Evolutionary conservation across 1,284 basidiomycete genomes (phyloP).

Genomic region (Rhodotorula sp.): DNA sequence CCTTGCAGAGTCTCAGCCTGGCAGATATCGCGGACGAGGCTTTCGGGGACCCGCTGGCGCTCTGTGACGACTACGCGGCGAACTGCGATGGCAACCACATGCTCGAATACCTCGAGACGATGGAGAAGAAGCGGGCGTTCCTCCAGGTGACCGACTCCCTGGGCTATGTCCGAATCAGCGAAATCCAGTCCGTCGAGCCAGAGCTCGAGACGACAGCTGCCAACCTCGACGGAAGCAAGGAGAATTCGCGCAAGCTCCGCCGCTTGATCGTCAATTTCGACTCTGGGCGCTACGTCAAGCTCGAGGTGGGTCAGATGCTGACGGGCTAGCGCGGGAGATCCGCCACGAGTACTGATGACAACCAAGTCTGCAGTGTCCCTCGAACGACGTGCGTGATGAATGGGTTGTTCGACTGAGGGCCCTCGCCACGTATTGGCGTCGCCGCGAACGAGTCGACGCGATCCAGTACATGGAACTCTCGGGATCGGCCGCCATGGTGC

Average conservation of each 20-base stretch:
- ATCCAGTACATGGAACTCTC: constrained; percentile 37
- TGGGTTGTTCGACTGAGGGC: constrained; percentile 39
- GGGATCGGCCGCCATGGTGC: constrained; percentile 11
- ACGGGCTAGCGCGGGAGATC: too few species aligned
- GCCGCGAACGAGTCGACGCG: constrained; percentile 39
- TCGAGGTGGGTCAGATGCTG: constrained; percentile 30
- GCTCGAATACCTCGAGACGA: constrained; percentile 19
- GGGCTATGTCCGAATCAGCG: constrained; percentile 36
- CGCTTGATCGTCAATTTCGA: constrained; percentile 25
- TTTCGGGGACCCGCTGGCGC: background rate
- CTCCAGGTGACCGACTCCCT: constrained; percentile 34
- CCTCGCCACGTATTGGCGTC: constrained; percentile 39
- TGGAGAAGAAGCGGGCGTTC: constrained; percentile 18
- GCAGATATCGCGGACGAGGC: constrained; percentile 1
- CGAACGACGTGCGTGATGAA: constrained; percentile 37
- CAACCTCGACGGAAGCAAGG: constrained; percentile 19
- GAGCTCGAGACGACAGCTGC: constrained; percentile 25
- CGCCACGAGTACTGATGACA: background rate
- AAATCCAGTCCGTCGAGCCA: constrained; percentile 34
- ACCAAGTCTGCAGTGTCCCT: constrained; percentile 23
- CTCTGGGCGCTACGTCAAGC: constrained; percentile 14
- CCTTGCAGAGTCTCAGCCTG: constrained; percentile 18
- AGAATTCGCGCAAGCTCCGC: constrained; percentile 9
- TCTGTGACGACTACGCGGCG: constrained; percentile 1
- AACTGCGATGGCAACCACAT: constrained; percentile 16